Percentiles rank a stretch among this genome's conserved stretches.
These are phyloP conservation scores for Cercospora citrullina DNA, from an alignment of 2,329 filamentous ascomycete genomes.

Conservation along the genomic window DNA sequence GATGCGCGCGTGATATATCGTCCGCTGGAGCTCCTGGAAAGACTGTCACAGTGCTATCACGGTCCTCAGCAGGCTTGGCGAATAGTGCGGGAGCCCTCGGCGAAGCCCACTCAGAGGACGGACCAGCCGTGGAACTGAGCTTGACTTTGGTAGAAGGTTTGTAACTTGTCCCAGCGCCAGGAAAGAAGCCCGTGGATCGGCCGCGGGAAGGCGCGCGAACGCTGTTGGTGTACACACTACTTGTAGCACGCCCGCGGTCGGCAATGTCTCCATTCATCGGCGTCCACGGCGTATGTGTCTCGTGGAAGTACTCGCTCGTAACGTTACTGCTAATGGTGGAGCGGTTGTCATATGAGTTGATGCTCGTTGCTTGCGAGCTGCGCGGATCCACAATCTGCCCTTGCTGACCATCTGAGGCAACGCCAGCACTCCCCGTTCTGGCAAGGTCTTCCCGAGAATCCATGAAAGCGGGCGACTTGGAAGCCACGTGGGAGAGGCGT, in stretches of 20 bases:
- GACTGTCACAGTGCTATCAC: slow-evolving; percentile 39
- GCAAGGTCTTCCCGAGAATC: slow-evolving; percentile 52
- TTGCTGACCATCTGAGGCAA: slow-evolving; percentile 21
- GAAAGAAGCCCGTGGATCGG: slow-evolving; percentile 55
- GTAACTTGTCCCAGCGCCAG: slow-evolving; percentile 36
- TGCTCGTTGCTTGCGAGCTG: slow-evolving; percentile 30
- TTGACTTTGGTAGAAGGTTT: slow-evolving; percentile 32
- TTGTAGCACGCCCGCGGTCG: slow-evolving; percentile 39
- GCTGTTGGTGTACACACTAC: slow-evolving; percentile 49
- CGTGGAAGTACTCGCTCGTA: slow-evolving; percentile 37
- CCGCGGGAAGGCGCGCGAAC: slow-evolving; percentile 43
- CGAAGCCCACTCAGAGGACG: slow-evolving; percentile 30
- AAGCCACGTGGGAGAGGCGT: slow-evolving; percentile 65
- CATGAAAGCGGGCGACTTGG: slow-evolving; percentile 68
- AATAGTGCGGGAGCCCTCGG: slow-evolving; percentile 21
- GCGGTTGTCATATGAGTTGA: slow-evolving; percentile 33
- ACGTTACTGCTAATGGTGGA: slow-evolving; percentile 35
- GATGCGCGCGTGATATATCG: not conserved
- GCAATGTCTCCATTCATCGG: slow-evolving; percentile 32
- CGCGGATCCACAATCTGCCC: slow-evolving; percentile 38
- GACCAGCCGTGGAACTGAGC: slow-evolving; percentile 28
- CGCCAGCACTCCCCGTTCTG: slow-evolving; percentile 30
- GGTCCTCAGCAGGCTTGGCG: slow-evolving; percentile 24
- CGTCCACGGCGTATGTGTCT: slow-evolving; percentile 38
- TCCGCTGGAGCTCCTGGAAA: slow-evolving; percentile 34